Evolutionary conservation across 2,329 filamentous ascomycete genomes (phyloP).

Genomic region (Fusarium sp.): DNA sequence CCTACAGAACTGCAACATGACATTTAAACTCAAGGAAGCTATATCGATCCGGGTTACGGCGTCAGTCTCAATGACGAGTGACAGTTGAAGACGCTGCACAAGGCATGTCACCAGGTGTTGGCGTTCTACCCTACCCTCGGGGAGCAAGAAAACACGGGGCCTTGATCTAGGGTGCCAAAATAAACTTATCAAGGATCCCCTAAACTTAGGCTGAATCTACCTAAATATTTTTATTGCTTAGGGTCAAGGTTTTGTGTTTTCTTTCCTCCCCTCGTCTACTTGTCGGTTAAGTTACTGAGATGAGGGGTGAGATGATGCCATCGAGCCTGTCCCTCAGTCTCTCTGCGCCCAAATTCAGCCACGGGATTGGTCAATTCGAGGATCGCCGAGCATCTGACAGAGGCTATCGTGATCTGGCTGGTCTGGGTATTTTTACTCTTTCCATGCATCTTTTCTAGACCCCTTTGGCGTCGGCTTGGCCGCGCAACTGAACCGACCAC

Average conservation of each 20-base stretch:
- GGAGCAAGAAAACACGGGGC: no score
- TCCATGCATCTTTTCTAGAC: conserved; percentile 26
- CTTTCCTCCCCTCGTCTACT: not conserved
- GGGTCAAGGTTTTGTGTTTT: no score
- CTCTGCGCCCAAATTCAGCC: not conserved
- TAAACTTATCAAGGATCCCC: no score
- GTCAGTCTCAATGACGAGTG: conserved; percentile 20
- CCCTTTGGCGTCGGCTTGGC: conserved; percentile 26
- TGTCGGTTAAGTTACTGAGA: not conserved
- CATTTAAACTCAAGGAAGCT: conserved; percentile 6
- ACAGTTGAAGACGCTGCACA: conserved; percentile 14
- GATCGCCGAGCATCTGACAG: not conserved
- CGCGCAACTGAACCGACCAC: conserved; percentile 9
- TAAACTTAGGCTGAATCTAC: no score
- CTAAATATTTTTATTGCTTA: no score
- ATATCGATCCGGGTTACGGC: conserved; percentile 10
- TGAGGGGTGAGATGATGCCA: conserved; percentile 22
- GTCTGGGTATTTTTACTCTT: conserved; percentile 5
- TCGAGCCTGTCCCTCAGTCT: conserved; percentile 19
- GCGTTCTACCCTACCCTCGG: conserved; percentile 5
- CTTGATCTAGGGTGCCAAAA: no score
- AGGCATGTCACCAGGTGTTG: conserved; percentile 22
- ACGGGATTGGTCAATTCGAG: conserved; percentile 23
- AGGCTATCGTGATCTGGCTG: conserved; percentile 2
- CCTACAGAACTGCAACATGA: conserved; percentile 1